These are phyloP conservation scores for Malassezia furfur DNA, from an alignment of 1,284 basidiomycete genomes.

Conservation along the genomic window DNA sequence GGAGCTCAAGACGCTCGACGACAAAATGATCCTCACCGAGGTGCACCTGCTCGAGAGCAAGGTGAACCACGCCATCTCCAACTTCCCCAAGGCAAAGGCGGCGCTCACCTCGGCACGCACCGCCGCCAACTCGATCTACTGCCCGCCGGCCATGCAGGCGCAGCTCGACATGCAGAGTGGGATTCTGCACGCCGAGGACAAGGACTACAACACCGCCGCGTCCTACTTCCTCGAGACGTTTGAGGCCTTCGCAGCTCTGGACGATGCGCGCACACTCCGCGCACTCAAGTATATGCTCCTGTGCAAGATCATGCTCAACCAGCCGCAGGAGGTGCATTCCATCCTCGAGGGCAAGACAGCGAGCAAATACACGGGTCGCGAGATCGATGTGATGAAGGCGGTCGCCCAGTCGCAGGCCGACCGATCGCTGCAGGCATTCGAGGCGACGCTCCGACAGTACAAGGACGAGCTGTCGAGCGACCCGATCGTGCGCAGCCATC, in stretches of 20 bases:
- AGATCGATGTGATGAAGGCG: constrained; percentile 89
- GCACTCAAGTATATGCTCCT: constrained; percentile 95
- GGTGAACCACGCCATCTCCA: constrained; percentile 82
- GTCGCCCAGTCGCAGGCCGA: constrained; percentile 87
- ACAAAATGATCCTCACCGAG: constrained; percentile 95
- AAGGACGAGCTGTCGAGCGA: constrained; percentile 83
- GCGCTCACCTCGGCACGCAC: constrained; percentile 84
- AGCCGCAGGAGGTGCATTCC: constrained; percentile 81
- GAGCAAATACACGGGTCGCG: constrained; percentile 65
- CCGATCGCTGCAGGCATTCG: constrained; percentile 77
- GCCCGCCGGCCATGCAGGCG: constrained; percentile 83
- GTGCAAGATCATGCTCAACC: constrained; percentile 94
- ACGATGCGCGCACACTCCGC: constrained; percentile 58
- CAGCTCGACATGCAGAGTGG: constrained; percentile 85
- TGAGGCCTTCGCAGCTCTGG: constrained; percentile 66
- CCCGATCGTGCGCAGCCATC: constrained; percentile 83
- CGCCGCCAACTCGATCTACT: constrained; percentile 93
- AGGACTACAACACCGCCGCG: constrained; percentile 91
- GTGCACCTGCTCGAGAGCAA: constrained; percentile 87
- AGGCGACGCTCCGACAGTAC: constrained; percentile 76
- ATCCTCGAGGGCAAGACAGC: constrained; percentile 79
- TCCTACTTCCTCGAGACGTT: constrained; percentile 97
- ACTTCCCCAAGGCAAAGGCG: constrained; percentile 87
- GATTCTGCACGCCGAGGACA: constrained; percentile 88
- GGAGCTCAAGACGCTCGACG: constrained; percentile 84